A percentile compares a stretch with the other conserved stretches of the same genome.
These are phyloP conservation scores for Parietaria judaica DNA, from an alignment of 306 rosid genomes.

Conservation along the genomic window DNA sequence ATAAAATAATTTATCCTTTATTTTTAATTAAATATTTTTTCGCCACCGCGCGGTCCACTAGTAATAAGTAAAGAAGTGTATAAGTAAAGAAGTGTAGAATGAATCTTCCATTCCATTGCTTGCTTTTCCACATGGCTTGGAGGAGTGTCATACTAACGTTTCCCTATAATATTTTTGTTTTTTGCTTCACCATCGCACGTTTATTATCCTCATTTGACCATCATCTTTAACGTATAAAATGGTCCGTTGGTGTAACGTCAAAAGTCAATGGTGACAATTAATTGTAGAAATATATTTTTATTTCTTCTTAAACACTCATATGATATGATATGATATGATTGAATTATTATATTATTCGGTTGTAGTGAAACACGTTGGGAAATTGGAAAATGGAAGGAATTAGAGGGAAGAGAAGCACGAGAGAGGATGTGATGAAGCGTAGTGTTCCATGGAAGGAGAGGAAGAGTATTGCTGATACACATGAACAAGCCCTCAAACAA, in stretches of 20 bases:
- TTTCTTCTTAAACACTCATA: no score
- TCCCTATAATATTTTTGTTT: no score
- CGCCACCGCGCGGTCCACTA: no score
- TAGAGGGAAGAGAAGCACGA: constrained; percentile 3
- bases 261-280: not conserved
- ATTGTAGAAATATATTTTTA: no score
- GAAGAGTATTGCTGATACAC: constrained; percentile 21
- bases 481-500: constrained; percentile 18
- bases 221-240: not conserved
- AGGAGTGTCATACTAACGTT: no score
- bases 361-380: not conserved
- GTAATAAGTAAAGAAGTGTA: no score
- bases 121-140: not conserved
- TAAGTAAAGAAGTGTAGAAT: no score
- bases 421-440: not conserved
- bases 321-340: no score
- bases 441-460: constrained; percentile 22
- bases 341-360: not conserved
- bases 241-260: not conserved
- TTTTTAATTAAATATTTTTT: no score
- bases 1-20: no score
- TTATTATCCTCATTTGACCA: not conserved
- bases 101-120: not conserved
- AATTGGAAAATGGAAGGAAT: constrained; percentile 7
- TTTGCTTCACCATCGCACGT: not conserved